phyloP scores from a whole-genome alignment of 1,284 basidiomycete genomes.

The Ustilago shanxiensis region DNA sequence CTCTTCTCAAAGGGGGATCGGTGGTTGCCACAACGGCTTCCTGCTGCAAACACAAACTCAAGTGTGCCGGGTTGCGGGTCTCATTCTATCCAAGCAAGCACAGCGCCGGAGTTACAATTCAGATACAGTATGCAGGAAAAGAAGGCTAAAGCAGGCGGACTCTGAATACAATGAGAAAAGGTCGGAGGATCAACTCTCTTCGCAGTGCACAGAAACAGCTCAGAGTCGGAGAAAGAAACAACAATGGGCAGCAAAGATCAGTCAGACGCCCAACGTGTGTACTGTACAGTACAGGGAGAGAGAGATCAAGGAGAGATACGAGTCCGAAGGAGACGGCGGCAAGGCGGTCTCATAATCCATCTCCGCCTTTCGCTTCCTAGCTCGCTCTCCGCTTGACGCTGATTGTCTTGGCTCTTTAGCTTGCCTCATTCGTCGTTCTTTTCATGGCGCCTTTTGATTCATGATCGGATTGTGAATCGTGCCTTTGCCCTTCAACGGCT shows the following conservation, averaged over 20 bases:
- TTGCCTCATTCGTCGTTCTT: not conserved
- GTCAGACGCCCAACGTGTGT: no score
- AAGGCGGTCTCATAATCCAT: conserved; percentile 2
- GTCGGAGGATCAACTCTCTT: conserved; percentile 14
- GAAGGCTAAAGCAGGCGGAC: conserved; percentile 28
- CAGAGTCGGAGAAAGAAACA: no score
- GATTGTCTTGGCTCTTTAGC: not conserved
- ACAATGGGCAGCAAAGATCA: no score
- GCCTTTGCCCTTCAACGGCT: not conserved
- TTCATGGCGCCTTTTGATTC: not conserved
- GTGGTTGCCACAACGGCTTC: not conserved
- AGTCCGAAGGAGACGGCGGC: conserved; percentile 11
- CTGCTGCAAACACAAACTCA: not conserved
- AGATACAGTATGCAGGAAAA: conserved; percentile 18
- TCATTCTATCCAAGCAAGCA: not conserved
- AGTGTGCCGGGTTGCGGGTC: not conserved
- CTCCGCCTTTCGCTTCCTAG: not conserved
- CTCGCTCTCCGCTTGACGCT: not conserved
- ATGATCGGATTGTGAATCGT: no score
- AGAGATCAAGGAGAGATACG: not conserved
- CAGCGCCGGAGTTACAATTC: conserved; percentile 4
- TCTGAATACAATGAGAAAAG: conserved; percentile 9
- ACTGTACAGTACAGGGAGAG: no score
- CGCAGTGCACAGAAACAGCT: not conserved
- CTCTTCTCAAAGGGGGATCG: not conserved